Evolutionary conservation across 1,284 basidiomycete genomes (phyloP).

Genomic region (Trametes polyzona): DNA sequence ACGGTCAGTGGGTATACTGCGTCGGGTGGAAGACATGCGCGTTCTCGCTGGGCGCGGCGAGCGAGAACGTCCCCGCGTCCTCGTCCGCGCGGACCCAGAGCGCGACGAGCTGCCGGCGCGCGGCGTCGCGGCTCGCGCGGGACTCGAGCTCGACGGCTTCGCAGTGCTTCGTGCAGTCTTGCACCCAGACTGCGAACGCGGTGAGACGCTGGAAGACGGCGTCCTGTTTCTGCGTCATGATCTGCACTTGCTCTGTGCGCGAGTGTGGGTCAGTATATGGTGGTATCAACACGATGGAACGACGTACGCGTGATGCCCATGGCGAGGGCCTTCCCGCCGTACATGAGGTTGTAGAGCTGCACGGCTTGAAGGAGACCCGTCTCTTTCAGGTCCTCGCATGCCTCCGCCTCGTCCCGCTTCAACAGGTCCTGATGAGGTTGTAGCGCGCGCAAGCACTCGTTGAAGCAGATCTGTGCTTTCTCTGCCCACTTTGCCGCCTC

Average conservation of each 20-base stretch:
- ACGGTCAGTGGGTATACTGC: background rate
- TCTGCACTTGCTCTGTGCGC: conserved; percentile 26
- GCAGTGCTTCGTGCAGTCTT: conserved; percentile 29
- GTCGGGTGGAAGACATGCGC: conserved; percentile 11
- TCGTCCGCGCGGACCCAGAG: conserved; percentile 27
- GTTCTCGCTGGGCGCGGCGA: conserved; percentile 17
- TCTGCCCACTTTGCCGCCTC: conserved; percentile 29
- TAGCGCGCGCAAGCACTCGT: conserved; percentile 26
- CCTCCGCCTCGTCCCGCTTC: conserved; percentile 21
- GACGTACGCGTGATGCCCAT: conserved; percentile 32
- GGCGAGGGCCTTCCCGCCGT: conserved; percentile 28
- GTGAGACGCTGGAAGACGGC: conserved; percentile 31
- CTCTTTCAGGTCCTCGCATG: conserved; percentile 23
- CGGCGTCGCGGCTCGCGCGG: conserved; percentile 24
- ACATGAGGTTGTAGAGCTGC: conserved; percentile 31
- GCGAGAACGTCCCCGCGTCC: conserved; percentile 17
- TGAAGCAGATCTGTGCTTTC: conserved; percentile 31
- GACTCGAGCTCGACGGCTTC: conserved; percentile 26
- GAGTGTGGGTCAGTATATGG: background rate
- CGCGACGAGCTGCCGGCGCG: conserved; percentile 26
- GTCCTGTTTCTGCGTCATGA: conserved; percentile 31
- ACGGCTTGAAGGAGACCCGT: conserved; percentile 29
- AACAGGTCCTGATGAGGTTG: conserved; percentile 26
- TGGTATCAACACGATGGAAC: background rate
- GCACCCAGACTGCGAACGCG: conserved; percentile 30